Percentiles rank a stretch among this genome's conserved stretches.
Evolutionary conservation across 257 asterid genomes (phyloP).

Genomic region (Henckelia pumila): DNA sequence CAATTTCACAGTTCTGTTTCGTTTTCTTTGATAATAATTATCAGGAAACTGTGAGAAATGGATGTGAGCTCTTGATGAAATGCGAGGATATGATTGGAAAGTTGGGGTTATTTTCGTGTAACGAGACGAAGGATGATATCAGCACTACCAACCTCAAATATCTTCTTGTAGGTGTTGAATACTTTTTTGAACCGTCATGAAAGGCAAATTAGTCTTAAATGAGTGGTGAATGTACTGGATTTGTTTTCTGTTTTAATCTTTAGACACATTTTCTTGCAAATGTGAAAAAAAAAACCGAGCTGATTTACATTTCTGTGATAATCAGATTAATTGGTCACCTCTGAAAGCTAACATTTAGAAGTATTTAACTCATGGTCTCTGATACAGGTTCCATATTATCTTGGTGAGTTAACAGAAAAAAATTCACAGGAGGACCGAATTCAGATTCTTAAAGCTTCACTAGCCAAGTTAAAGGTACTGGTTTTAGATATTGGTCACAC

Average conservation of each 20-base stretch:
- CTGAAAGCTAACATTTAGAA: background rate
- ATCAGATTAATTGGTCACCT: background rate
- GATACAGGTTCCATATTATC: conserved; percentile 77
- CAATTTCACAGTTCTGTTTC: background rate
- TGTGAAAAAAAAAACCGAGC: background rate
- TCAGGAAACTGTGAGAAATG: conserved; percentile 63
- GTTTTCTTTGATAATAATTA: background rate
- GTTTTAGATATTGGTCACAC: conserved; percentile 9
- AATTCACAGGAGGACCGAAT: conserved; percentile 65
- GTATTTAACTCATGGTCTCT: conserved; percentile 13
- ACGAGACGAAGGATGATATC: conserved; percentile 89
- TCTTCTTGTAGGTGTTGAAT: conserved; percentile 56
- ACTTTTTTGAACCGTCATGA: background rate
- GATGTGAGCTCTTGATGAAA: conserved; percentile 60
- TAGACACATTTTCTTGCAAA: background rate
- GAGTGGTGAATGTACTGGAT: conserved; percentile 3
- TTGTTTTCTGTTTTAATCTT: background rate
- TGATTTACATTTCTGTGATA: background rate
- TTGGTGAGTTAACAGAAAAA: conserved; percentile 79
- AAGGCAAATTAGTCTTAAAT: background rate
- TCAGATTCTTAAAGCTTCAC: conserved; percentile 64
- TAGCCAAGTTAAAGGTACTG: conserved; percentile 73
- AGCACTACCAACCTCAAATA: conserved; percentile 85
- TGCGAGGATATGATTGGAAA: conserved; percentile 88
- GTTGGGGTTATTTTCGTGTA: conserved; percentile 77